Conservation (phyloP, 2,329 filamentous ascomycete genomes). For the Pleochaeta shiraiana region DNA sequence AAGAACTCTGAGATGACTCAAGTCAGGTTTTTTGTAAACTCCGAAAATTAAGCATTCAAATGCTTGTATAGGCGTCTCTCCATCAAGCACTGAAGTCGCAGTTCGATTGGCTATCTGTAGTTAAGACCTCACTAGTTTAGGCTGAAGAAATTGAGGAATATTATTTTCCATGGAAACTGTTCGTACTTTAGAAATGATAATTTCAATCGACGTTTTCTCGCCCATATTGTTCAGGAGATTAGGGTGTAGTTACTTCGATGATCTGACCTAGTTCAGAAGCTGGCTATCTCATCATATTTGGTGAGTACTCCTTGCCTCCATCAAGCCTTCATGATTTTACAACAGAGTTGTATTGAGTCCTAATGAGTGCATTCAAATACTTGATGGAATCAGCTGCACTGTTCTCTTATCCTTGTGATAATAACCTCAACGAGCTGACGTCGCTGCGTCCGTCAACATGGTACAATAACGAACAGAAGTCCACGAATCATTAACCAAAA, state of each 20-base stretch:
- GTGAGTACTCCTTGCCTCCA: neutral
- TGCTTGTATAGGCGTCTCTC: neutral
- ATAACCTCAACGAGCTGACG: neutral
- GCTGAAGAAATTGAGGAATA: neutral
- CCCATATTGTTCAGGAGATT: neutral
- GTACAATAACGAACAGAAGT: neutral
- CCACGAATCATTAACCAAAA: conserved; percentile 1
- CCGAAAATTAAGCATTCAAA: neutral
- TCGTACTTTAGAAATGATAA: neutral
- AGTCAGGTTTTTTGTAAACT: neutral
- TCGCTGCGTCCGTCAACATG: neutral
- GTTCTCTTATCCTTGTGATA: neutral
- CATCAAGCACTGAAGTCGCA: neutral
- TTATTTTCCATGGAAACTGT: neutral
- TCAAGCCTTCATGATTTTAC: neutral
- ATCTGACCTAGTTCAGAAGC: neutral
- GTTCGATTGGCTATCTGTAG: neutral
- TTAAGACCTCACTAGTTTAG: neutral
- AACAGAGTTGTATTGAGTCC: neutral
- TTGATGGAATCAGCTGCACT: neutral
- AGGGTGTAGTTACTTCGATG: neutral
- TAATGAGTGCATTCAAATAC: neutral
- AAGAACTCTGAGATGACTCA: neutral
- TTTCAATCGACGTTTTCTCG: neutral
- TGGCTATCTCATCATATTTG: neutral